Evolutionary conservation across 1,284 basidiomycete species (phyloP), one percentile per base, ranked within the genome.

Genomic region (Heterobasidion annosum): DNA sequence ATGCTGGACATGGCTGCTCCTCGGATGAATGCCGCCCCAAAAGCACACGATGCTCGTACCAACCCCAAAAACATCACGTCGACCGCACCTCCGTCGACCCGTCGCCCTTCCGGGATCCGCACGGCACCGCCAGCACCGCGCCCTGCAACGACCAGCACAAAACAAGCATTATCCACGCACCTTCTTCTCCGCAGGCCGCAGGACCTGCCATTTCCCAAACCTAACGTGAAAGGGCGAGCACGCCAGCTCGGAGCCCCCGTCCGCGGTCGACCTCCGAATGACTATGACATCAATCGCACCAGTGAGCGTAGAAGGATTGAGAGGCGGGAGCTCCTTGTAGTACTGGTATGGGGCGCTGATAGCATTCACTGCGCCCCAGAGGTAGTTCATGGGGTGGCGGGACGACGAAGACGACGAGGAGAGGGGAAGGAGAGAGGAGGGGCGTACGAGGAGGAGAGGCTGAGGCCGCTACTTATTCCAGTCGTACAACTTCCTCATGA

Each of bases 251-350:
- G 77, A 77, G 51, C 76, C 78, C 54, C 83, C 83, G 58, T 82
- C 78, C 56, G 81, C 74, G 44, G 81, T 47, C 9, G 83, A 83
- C 51, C 87, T 81, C 58, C 87, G 83, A 52, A 98, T 84, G 62
- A 97, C 94, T 64, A 98, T 94, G 70, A 98, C 91, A 76, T 98
- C 94, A 76, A 98, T 97, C 48, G 94, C 94, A 51, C 94, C 95
- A 5, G 93, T 95, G 56, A 98, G 82, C 0, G 94, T 98, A 0
- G 94, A 87, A 1, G 94, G 93, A 66, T 98, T 98, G 61, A 95
- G 90, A 47, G 78, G 78, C 5, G 78, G 75, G 37, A 85, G 72
- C 61, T 91, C 88, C 68, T 84, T 88, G 76, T 92, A 92, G 71
- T 91, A 91, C 59, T 89, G 87, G 66, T 90, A 90, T 8, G 85